Evolutionary conservation across 1,284 basidiomycete species (phyloP), one percentile per base, ranked within the genome.

Genomic region (Leccinum pachyderme): DNA sequence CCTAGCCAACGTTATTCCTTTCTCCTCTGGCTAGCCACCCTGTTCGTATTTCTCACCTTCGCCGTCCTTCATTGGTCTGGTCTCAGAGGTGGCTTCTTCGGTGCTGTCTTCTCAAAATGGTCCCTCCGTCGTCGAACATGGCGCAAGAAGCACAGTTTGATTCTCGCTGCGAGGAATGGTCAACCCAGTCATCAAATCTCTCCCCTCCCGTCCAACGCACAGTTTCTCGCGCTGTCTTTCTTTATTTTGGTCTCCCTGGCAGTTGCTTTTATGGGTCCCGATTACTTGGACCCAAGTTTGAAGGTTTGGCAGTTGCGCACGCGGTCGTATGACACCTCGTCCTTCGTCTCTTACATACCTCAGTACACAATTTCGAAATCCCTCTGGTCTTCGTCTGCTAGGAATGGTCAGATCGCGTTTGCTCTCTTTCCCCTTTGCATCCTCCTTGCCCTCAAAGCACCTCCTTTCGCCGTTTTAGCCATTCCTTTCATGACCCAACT

Each of bases 401-500:
- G 92, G 24, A 81, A 85, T 8, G 92, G 92, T 1, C 76, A 89
- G 57, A 86, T 93, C 54, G 84, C 89, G 2, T 93, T 91, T 64
- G 84, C 89, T 2, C 77, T 94, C 29, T 77, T 91, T 29, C 92
- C 92, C 0, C 78, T 94, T 15, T 84, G 84, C 53, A 77, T 94
- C 53, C 76, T 93, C 9, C 80, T 93, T 55, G 91, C 87, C 3
- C 79, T 94, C 68, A 94, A 93, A 70, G 79, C 88, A 4, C 85
- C 88, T 11, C 93, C 93, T 0, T 87, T 93, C 63, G 91, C 91
- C 49, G 65, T 93, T 45, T 83, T 93, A 63, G 83, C 91, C n/a
- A 75, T 87, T 25, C 81, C 84, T 0, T 81, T 82, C 58, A 77
- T 88, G 56, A 81, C 84, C 25, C 83, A 89, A 51, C 71, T 91